These are phyloP conservation scores for Phytophthora sp. DNA, from an alignment of 352 stramenopile genomes.

Conservation along the genomic window DNA sequence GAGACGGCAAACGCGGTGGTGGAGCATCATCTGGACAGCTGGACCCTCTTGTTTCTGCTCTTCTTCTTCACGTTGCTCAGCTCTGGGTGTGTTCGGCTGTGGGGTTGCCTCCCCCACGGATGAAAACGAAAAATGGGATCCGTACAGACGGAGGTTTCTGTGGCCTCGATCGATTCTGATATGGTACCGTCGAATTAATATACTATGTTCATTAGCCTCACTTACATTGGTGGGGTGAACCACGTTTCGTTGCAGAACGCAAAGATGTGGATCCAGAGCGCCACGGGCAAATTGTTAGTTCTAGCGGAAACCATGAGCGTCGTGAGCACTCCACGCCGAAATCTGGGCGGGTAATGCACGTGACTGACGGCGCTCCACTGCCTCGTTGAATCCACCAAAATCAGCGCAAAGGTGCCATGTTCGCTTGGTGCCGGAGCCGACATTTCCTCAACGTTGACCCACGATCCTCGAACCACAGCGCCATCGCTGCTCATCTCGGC, in stretches of 20 bases:
- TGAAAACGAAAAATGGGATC: neutral
- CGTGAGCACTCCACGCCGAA: slow-evolving; percentile 42
- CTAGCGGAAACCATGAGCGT: slow-evolving; percentile 57
- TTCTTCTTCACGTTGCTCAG: too few species aligned
- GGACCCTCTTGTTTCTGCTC: too few species aligned
- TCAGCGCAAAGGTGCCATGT: slow-evolving; percentile 64
- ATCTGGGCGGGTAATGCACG: slow-evolving; percentile 46
- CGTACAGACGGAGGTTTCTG: too few species aligned
- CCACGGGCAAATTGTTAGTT: slow-evolving; percentile 45
- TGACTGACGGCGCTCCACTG: slow-evolving; percentile 60
- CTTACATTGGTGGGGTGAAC: slow-evolving; percentile 36
- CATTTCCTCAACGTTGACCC: slow-evolving; percentile 54
- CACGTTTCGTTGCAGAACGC: slow-evolving; percentile 62
- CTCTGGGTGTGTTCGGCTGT: too few species aligned
- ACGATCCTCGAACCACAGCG: slow-evolving; percentile 50
- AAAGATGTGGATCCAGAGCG: slow-evolving; percentile 62
- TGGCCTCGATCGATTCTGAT: too few species aligned
- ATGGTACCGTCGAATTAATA: too few species aligned
- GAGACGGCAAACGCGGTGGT: too few species aligned
- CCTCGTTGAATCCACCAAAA: slow-evolving; percentile 45
- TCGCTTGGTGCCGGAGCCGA: slow-evolving; percentile 42
- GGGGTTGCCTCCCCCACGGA: too few species aligned
- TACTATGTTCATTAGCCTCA: neutral
- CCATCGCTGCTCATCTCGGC: slow-evolving; percentile 47
- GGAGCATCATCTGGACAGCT: too few species aligned